Base-by-base conservation (phyloP, 768 basidiomycete species). In the Auriscalpium orientale region DNA sequence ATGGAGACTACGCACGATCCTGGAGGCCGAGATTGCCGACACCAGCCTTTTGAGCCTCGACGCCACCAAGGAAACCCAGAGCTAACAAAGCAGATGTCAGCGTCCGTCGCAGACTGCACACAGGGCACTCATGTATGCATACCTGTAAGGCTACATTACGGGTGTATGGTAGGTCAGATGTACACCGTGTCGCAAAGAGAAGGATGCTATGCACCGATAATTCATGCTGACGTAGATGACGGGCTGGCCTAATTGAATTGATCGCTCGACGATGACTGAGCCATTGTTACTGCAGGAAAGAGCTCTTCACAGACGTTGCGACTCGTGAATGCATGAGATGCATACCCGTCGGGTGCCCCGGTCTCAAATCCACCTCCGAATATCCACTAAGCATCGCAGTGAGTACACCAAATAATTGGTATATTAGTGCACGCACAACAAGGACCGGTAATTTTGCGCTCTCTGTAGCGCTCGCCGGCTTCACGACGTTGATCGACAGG, bases 11-110 rank as follows among this genome's bases (percentile, higher is more conserved):
- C 79, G 65, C 60, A 80, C 80, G 80, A 69, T 87, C 84, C 55
- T 77, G 78, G 15, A 88, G 67, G 15, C 85, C 85, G 18, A 85
- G 72, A 64, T 87, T 87, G 1, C 79, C 80, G 4, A 80, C 71
- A 0, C 76, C 76, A 3, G 79, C 81, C 10, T 68, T 72, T 49
- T 75, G 75, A 3, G 81, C 75, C 70, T 82, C 79, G 59, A 76
- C 67, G 40, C 79, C 68, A 2, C 74, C 73, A 33, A 82, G 58
- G 65, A 83, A 83, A 5, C 81, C 79, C 53, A 80, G 76, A 2
- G 74, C 78, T 58, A 35, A 52, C 21, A 18, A 6, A 16, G 35
- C 43, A 15, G 37, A 4, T n/a, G n/a, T 3, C 15, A 21, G 34
- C 8, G 20, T 20, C 8, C 16, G 35, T n/a, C 6, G 11, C 13